phyloP scores from a whole-genome alignment of 164 flowering plant species.

The Vitis rotundifolia region DNA sequence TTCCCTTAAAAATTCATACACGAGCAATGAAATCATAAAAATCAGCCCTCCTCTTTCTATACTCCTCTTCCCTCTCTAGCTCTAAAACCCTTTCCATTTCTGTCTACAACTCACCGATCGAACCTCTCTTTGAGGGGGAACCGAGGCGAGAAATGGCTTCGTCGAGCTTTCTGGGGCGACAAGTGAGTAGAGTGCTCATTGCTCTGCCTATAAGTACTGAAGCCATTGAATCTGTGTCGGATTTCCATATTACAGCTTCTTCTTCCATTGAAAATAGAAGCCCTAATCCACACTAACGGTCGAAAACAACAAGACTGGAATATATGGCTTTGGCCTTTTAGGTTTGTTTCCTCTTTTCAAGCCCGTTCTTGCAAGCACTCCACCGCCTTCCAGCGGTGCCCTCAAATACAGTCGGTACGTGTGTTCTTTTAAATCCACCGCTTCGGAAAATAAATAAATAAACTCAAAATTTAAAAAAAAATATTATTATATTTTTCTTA shows the following conservation, averaged over 20 bases:
- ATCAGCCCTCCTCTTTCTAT: not conserved
- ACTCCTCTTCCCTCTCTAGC: not conserved
- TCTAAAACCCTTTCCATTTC: not conserved
- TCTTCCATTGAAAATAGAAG: conserved; percentile 4
- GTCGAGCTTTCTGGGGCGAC: conserved; percentile 58
- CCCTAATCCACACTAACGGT: no score
- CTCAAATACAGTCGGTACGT: not conserved
- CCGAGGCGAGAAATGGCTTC: conserved; percentile 53
- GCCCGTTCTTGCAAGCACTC: no score
- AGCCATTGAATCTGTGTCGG: conserved; percentile 31
- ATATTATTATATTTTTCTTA: no score
- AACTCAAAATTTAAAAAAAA: no score
- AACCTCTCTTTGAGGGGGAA: conserved; percentile 22
- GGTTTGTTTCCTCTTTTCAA: no score
- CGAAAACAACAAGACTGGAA: no score
- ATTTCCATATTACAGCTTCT: conserved; percentile 21
- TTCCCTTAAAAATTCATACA: not conserved
- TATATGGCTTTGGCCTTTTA: no score
- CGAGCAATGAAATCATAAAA: not conserved
- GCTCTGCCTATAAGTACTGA: conserved; percentile 54
- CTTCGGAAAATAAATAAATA: no score
- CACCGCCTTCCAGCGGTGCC: no score
- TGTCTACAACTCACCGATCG: conserved; percentile 27
- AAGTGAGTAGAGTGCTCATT: conserved; percentile 49
- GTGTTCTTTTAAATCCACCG: not conserved